Base-by-base conservation (phyloP, 1,284 basidiomycete genomes). In the Cystodermella granulosa region DNA sequence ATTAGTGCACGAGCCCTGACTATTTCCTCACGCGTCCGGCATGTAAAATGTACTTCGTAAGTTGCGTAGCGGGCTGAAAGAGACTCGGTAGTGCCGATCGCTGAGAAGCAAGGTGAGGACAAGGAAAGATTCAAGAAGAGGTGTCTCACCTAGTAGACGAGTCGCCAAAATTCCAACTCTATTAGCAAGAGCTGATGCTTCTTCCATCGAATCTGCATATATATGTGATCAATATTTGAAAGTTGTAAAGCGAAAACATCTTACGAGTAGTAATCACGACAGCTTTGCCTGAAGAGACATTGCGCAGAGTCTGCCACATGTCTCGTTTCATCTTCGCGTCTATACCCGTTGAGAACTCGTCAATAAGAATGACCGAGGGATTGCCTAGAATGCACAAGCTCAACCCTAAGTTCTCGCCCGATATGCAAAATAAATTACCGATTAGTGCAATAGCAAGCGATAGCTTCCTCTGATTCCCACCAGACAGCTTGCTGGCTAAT, bases 311-410 rank as follows among this genome's bases (percentile, higher is more conserved):
- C 15, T 70, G 70, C 87, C 87, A 91, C 75, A 90, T 86, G 20
- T 88, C 84, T 36, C 87, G 72, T 64, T 89, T 90, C 72, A 83
- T 87, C 65, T 81, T 87, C 3, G 87, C 83, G 60, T 90, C 88
- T 20, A 90, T 81, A 4, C 88, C 88, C 1, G 84, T 87, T 3
- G 83, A 87, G 59, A 88, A 88, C 60, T 91, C 87, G 56, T 91
- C 88, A 37, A 91, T 86, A 34, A 90, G 72, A 3, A 91, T 67
- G 7, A 90, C 86, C 2, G 81, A 69, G 0, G 87, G 84, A 56
- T 90, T 89, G 3, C 86, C 82, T 81, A 50, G 6, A 22, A n/a
- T 37, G 26, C 8, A 28, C 24, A 26, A 15, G 15, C 20, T 15
- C 16, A n/a, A 24, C 21, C 16, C 16, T 20, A 34, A 21, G 22